Evolutionary conservation across 2,329 filamentous ascomycete genomes (phyloP).

Genomic region (Karstenula rhodostoma): DNA sequence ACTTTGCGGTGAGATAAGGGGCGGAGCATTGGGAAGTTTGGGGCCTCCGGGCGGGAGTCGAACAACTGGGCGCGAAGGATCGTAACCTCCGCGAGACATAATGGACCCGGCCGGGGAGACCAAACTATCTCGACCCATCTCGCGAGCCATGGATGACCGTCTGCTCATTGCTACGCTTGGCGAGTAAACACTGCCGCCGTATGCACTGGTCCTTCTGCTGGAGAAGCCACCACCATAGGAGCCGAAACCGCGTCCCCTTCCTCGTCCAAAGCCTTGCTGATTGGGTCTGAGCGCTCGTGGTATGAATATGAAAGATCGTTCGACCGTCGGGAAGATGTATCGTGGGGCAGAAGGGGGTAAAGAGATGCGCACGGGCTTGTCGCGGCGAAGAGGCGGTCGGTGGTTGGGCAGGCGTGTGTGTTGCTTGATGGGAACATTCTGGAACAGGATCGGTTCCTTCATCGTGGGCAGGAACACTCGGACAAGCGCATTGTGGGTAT

Average conservation of each 20-base stretch:
- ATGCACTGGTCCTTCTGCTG: conserved; percentile 81
- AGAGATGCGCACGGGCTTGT: conserved; percentile 95
- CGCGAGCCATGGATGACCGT: conserved; percentile 78
- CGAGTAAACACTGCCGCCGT: conserved; percentile 81
- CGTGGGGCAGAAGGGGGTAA: conserved; percentile 79
- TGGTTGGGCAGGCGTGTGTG: conserved; percentile 96
- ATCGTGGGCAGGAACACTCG: conserved; percentile 82
- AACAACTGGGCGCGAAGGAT: conserved; percentile 76
- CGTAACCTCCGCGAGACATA: conserved; percentile 70
- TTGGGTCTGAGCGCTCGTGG: conserved; percentile 92
- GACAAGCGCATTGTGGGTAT: conserved; percentile 85
- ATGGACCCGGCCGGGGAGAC: conserved; percentile 83
- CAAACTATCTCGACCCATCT: conserved; percentile 74
- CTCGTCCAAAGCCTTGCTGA: conserved; percentile 76
- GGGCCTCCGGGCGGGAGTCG: conserved; percentile 74
- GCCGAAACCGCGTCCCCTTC: conserved; percentile 76
- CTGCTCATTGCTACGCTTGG: conserved; percentile 89
- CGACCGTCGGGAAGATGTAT: conserved; percentile 89
- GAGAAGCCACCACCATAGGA: conserved; percentile 70
- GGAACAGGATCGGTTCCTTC: conserved; percentile 73
- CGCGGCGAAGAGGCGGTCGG: conserved; percentile 88
- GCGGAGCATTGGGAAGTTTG: conserved; percentile 42
- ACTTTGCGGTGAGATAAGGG: conserved; percentile 42
- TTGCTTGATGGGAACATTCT: conserved; percentile 82
- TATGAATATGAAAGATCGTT: conserved; percentile 98